These are phyloP conservation scores for Lepidium campestre DNA, from an alignment of 441 rosid species.

Conservation along the genomic window DNA sequence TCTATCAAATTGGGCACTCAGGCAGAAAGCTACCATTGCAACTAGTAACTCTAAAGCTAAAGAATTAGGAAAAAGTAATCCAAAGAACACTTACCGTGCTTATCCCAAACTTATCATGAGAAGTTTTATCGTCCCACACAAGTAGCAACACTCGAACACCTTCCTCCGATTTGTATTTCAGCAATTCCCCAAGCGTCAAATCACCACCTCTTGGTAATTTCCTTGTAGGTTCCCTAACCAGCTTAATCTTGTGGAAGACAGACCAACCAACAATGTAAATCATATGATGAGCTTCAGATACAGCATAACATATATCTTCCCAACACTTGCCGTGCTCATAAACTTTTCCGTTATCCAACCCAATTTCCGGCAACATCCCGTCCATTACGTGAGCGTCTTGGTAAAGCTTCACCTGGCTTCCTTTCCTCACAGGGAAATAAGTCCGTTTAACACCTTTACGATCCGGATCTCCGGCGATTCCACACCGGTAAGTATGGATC, in stretches of 20 bases:
- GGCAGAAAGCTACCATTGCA: background rate
- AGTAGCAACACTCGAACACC: conserved; percentile 84
- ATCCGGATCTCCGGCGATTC: conserved; percentile 67
- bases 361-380: conserved; percentile 40
- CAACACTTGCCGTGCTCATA: conserved; percentile 59
- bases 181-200: conserved; percentile 80
- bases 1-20: background rate
- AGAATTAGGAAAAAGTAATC: background rate
- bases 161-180: conserved; percentile 88
- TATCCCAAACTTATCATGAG: conserved; percentile 59
- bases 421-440: conserved; percentile 81
- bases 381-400: conserved; percentile 81
- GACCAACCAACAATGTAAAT: conserved; percentile 91
- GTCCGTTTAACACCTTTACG: conserved; percentile 52
- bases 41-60: background rate
- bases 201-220: conserved; percentile 73
- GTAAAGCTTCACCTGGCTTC: conserved; percentile 54
- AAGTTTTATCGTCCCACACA: conserved; percentile 89
- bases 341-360: conserved; percentile 42
- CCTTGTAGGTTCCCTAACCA: conserved; percentile 66
- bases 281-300: conserved; percentile 87
- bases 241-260: conserved; percentile 63
- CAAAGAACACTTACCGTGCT: conserved; percentile 45
- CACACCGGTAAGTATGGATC: conserved; percentile 44
- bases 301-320: conserved; percentile 82